phyloP scores from a whole-genome alignment of 2,329 filamentous ascomycete species.

The Alternaria rosae region DNA sequence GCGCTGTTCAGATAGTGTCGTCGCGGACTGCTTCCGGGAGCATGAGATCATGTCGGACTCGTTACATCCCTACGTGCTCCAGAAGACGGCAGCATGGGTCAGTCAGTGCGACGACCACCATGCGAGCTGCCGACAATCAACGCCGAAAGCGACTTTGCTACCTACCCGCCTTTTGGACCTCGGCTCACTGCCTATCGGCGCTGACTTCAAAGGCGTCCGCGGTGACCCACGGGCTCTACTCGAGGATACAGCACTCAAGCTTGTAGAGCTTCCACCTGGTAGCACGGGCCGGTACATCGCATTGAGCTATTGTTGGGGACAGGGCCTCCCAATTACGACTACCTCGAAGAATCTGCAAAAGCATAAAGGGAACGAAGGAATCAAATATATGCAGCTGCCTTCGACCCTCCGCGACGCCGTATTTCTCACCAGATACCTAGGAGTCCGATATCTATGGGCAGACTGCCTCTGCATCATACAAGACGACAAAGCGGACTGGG shows the following conservation, averaged over 20 bases:
- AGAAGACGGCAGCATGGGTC: no score
- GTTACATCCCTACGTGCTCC: no score
- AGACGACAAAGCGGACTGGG: slow-evolving; percentile 7
- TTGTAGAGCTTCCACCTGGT: not conserved
- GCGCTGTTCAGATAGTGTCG: no score
- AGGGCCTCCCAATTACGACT: not conserved
- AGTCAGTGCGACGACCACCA: no score
- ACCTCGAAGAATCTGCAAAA: not conserved
- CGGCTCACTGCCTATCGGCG: no score
- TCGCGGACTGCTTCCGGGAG: no score
- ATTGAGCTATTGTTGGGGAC: not conserved
- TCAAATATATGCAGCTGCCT: not conserved
- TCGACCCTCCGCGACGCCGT: not conserved
- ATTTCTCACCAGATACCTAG: not conserved
- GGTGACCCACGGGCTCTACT: not conserved
- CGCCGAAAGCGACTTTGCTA: no score
- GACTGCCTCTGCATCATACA: slow-evolving; percentile 28
- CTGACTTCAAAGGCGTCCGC: not conserved
- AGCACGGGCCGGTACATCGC: not conserved
- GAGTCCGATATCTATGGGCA: slow-evolving; percentile 22
- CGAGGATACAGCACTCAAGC: not conserved
- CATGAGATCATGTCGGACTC: no score
- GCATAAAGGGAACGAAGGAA: not conserved
- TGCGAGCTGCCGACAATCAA: no score
- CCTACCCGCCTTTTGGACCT: no score